Evolutionary conservation across 495 filamentous ascomycete species (phyloP).

Genomic region (Copromyces sp.): DNA sequence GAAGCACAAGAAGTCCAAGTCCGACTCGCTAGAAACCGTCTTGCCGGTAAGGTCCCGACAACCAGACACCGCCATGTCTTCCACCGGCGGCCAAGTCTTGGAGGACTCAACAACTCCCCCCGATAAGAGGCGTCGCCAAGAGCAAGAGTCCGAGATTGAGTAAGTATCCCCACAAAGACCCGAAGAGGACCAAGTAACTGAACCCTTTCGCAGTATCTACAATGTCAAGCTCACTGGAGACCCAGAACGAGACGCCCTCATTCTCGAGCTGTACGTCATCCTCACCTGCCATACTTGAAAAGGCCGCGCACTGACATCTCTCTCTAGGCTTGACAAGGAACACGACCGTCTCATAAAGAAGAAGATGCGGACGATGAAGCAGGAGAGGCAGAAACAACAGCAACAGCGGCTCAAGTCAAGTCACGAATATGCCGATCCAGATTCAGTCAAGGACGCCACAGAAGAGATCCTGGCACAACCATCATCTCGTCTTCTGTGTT

Average conservation of each 20-base stretch:
- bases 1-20: too few relatives aligned
- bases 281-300: neutral
- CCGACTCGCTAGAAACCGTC: too few relatives aligned
- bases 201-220: conserved; percentile 33
- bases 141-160: conserved; percentile 59
- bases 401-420: conserved; percentile 25
- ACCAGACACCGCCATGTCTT: neutral
- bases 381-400: conserved; percentile 76
- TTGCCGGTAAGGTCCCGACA: neutral
- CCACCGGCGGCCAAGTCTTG: neutral
- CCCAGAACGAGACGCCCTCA: conserved; percentile 42
- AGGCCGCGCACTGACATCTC: neutral
- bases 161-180: conserved; percentile 27
- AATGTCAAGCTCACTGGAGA: conserved; percentile 59
- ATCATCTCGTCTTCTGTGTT: neutral
- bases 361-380: conserved; percentile 78
- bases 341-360: conserved; percentile 76
- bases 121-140: conserved; percentile 35
- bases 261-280: conserved; percentile 23
- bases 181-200: conserved; percentile 4
- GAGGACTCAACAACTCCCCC: neutral
- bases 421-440: neutral
- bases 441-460: neutral
- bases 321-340: conserved; percentile 60
- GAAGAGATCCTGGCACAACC: neutral